A percentile compares a stretch with the other conserved stretches of the same genome.
Conservation (phyloP, 164 flowering plant species). For the Stephania cephalantha region DNA sequence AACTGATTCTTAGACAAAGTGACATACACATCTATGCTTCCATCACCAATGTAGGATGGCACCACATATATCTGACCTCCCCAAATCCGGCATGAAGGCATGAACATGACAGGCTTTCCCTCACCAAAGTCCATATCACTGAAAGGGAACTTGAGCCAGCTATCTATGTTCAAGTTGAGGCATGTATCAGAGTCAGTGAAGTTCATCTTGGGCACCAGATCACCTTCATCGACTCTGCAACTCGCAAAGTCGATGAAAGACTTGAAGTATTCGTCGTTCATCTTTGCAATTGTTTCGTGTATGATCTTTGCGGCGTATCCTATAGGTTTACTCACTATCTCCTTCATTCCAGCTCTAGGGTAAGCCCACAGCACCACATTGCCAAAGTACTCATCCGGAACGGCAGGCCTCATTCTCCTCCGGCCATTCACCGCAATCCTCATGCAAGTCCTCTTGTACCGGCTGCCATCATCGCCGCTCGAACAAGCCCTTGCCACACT, state of each 20-base stretch:
- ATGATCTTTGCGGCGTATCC: not conserved
- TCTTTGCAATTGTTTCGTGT: constrained; percentile 1
- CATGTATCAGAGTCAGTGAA: not conserved
- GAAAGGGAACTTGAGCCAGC: not conserved
- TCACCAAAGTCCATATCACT: not conserved
- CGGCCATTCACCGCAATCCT: not conserved
- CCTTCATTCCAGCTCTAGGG: not conserved
- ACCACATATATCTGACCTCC: constrained; percentile 1
- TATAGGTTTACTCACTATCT: not conserved
- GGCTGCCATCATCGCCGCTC: not conserved
- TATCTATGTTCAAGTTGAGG: not conserved
- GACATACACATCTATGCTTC: not conserved
- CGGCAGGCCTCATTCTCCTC: not conserved
- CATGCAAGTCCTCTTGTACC: not conserved
- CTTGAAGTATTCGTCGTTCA: not conserved
- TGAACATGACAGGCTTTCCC: not conserved
- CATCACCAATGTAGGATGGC: constrained; percentile 4
- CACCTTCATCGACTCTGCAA: not conserved
- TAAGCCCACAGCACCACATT: not conserved
- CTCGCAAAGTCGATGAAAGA: constrained; percentile 2
- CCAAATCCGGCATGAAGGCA: not conserved
- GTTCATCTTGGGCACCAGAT: not conserved
- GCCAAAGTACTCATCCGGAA: not conserved
- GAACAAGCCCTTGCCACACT: not conserved
- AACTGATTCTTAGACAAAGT: not conserved